These are phyloP conservation scores for Penicillium silybi DNA, from an alignment of 495 filamentous ascomycete species.

Conservation along the genomic window DNA sequence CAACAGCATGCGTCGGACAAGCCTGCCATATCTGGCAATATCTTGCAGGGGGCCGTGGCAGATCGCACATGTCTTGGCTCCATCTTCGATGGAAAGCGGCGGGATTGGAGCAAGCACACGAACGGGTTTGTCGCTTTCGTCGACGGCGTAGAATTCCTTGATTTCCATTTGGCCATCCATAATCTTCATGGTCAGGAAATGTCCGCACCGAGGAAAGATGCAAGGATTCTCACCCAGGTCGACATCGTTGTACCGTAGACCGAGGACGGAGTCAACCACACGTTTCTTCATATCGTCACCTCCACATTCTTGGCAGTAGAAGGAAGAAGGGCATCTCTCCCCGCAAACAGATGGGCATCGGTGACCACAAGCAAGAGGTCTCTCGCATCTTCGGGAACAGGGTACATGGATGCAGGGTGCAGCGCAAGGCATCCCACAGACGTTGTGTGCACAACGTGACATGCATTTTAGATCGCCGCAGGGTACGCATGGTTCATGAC, in stretches of 20 bases:
- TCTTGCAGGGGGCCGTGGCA: slow-evolving; percentile 62
- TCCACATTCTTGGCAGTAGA: slow-evolving; percentile 3
- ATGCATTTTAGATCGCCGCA: slow-evolving; percentile 57
- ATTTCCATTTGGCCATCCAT: slow-evolving; percentile 68
- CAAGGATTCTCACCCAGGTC: slow-evolving; percentile 57
- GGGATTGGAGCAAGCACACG: slow-evolving; percentile 36
- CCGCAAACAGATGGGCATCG: slow-evolving; percentile 66
- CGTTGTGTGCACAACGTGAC: slow-evolving; percentile 54
- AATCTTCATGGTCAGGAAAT: slow-evolving; percentile 57
- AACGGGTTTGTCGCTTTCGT: slow-evolving; percentile 40
- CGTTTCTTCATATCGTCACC: background rate
- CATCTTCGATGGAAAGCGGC: slow-evolving; percentile 50
- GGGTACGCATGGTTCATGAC: slow-evolving; percentile 60
- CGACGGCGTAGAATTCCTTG: slow-evolving; percentile 48
- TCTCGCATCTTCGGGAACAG: slow-evolving; percentile 61
- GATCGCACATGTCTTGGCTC: slow-evolving; percentile 55
- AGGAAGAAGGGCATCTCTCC: slow-evolving; percentile 52
- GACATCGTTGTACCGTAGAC: slow-evolving; percentile 47
- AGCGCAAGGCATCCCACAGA: slow-evolving; percentile 60
- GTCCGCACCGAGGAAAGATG: slow-evolving; percentile 62
- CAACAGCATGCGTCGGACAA: slow-evolving; percentile 58
- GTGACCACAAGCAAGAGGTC: slow-evolving; percentile 59
- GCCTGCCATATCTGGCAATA: slow-evolving; percentile 62
- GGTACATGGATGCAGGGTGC: slow-evolving; percentile 62
- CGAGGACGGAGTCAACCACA: slow-evolving; percentile 1